Evolutionary conservation across 768 basidiomycete species (phyloP), one percentile per base, ranked within the genome.

Genomic region (Mycena belliarum): DNA sequence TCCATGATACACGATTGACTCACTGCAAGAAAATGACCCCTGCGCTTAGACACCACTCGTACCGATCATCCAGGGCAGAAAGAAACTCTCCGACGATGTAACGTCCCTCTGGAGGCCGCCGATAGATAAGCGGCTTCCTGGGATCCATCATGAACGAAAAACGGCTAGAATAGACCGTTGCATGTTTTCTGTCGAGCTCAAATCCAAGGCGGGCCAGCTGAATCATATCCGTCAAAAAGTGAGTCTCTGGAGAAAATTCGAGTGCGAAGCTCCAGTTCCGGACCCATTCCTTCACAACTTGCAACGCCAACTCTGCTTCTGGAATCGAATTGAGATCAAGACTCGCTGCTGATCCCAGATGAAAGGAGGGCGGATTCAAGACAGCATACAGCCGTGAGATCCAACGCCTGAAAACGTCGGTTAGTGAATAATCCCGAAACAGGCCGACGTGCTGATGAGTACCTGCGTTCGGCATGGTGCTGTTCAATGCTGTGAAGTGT

Each of bases 321-420:
- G 79, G 78, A 25, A 83, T 78, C 9, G 59, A 23, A 1, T 57
- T 57, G 15, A 70, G 47, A 32, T 77, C 68, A 0, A 84, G 66
- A 37, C 69, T 61, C 0, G 74, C 65, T 0, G 66, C 51, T 0
- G 79, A 76, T 2, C 86, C 87, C 37, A 84, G 71, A 18, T 66
- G 55, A 50, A 79, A 68, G 40, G 67, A 73, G 0, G 79, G 65
- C 2, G 87, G 86, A 54, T 78, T 73, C 10, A 87, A 41, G 1
- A 77, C 74, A 16, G 80, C 78, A 52, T 84, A 80, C 0, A 88
- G 69, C 25, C 70, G 73, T 4, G 61, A 63, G 11, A 85, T 68
- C 79, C 81, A 83, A 42, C 66, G 68, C 50, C 82, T 84, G 53
- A 8, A 33, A 12, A 6, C 3, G 35, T 26, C 14, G 41, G 33